Evolutionary conservation across 2,329 filamentous ascomycete species (phyloP).

Genomic region (Botryosphaeria agaves): DNA sequence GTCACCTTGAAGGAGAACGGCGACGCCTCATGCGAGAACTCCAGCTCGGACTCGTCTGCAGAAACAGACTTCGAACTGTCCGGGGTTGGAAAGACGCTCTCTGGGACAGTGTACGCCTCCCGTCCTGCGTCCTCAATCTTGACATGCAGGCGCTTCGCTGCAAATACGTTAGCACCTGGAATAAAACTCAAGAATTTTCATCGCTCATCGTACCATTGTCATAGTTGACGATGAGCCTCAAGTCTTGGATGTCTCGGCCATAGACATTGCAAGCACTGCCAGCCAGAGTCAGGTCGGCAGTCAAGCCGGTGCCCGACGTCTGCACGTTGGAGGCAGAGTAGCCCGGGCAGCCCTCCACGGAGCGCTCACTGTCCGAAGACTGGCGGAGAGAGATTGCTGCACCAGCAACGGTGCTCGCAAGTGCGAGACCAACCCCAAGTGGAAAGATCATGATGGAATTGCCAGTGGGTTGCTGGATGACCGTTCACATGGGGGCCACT

Average conservation of each 20-base stretch:
- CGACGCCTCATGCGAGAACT: conserved; percentile 34
- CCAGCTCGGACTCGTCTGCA: conserved; percentile 25
- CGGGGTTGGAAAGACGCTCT: conserved; percentile 48
- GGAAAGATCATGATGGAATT: no score
- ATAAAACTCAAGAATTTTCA: conserved; percentile 2
- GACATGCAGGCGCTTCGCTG: conserved; percentile 45
- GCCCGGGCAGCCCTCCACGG: conserved; percentile 37
- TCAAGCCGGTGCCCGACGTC: conserved; percentile 37
- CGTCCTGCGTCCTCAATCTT: conserved; percentile 55
- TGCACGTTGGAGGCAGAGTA: conserved; percentile 47
- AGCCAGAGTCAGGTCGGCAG: conserved; percentile 51
- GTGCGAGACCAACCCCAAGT: neutral
- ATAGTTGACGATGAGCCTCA: conserved; percentile 43
- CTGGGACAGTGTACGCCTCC: conserved; percentile 58
- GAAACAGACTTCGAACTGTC: conserved; percentile 15
- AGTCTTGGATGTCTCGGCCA: conserved; percentile 36
- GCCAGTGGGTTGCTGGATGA: no score
- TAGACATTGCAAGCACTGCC: conserved; percentile 46
- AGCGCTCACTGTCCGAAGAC: neutral
- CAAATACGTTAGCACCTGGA: neutral
- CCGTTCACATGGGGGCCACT: no score
- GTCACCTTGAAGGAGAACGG: conserved; percentile 54
- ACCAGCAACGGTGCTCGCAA: neutral
- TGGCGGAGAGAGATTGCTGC: neutral
- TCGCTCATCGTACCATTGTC: conserved; percentile 33